These are phyloP conservation scores for Nakazawaea ernobii DNA, from an alignment of 805 yeast species.

Conservation along the genomic window DNA sequence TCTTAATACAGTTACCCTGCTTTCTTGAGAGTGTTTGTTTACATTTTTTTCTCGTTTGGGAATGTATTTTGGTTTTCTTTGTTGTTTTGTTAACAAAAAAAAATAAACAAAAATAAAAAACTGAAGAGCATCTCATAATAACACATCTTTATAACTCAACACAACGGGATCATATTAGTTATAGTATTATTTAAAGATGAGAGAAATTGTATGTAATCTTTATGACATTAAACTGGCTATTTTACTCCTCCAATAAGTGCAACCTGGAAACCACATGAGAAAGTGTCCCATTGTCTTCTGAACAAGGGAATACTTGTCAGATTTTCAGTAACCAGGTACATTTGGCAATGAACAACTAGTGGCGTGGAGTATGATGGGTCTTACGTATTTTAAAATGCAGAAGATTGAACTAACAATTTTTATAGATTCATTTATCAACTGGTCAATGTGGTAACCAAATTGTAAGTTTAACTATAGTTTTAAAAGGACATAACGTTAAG, in stretches of 20 bases:
- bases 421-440: constrained; percentile 86
- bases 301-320: too few relatives aligned
- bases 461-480: constrained; percentile 48
- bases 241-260: too few relatives aligned
- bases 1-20: constrained; percentile 4
- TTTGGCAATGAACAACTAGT: too few relatives aligned
- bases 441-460: constrained; percentile 99
- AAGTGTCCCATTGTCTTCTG: too few relatives aligned
- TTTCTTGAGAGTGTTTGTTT: neutral
- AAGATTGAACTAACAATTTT: neutral
- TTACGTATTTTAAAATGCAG: neutral
- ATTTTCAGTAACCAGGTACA: too few relatives aligned
- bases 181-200: constrained; percentile 3
- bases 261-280: too few relatives aligned
- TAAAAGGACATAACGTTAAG: too few relatives aligned
- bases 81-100: neutral
- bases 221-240: neutral
- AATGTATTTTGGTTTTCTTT: constrained; percentile 2
- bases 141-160: neutral
- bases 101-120: constrained; percentile 8
- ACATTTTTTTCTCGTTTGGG: constrained; percentile 6
- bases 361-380: too few relatives aligned
- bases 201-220: constrained; percentile 9
- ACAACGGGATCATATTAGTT: too few relatives aligned
- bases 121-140: neutral